Evolutionary conservation across 2,329 filamentous ascomycete genomes (phyloP).

Genomic region (Aureobasidium subglaciale): DNA sequence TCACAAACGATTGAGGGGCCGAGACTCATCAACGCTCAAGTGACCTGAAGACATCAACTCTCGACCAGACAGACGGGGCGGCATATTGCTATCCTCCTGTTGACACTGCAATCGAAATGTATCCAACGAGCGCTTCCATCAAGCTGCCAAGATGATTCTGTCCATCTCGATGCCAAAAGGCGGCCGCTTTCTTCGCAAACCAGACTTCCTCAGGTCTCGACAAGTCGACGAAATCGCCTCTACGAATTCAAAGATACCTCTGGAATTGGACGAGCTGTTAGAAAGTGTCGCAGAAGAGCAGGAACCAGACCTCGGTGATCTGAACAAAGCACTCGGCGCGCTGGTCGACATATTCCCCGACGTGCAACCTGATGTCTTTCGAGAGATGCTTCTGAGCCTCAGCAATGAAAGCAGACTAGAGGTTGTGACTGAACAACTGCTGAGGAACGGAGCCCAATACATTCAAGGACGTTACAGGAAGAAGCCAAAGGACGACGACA

Average conservation of each 20-base stretch:
- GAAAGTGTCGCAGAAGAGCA: slow-evolving; percentile 30
- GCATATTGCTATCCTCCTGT: slow-evolving; percentile 7
- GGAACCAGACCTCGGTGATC: slow-evolving; percentile 58
- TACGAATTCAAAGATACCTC: not conserved
- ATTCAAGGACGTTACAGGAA: slow-evolving; percentile 56
- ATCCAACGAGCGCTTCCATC: not conserved
- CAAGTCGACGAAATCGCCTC: not conserved
- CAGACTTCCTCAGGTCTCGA: slow-evolving; percentile 9
- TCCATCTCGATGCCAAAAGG: slow-evolving; percentile 15
- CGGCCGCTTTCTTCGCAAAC: slow-evolving; percentile 7
- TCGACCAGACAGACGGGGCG: slow-evolving; percentile 2
- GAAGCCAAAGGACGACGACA: slow-evolving; percentile 12
- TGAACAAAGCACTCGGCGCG: slow-evolving; percentile 62
- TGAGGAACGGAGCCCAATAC: slow-evolving; percentile 64
- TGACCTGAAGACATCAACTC: not conserved
- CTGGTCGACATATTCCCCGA: slow-evolving; percentile 70
- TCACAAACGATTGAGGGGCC: not conserved
- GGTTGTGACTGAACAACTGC: slow-evolving; percentile 67
- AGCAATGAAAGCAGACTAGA: slow-evolving; percentile 70
- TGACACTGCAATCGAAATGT: not conserved
- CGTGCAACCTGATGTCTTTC: slow-evolving; percentile 73
- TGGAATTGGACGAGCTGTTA: not conserved
- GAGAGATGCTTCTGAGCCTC: slow-evolving; percentile 70
- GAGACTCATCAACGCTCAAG: not conserved
- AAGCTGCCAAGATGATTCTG: slow-evolving; percentile 14